Conservation (phyloP, 1,139 yeast species). For the Protomyces gravidus region DNA sequence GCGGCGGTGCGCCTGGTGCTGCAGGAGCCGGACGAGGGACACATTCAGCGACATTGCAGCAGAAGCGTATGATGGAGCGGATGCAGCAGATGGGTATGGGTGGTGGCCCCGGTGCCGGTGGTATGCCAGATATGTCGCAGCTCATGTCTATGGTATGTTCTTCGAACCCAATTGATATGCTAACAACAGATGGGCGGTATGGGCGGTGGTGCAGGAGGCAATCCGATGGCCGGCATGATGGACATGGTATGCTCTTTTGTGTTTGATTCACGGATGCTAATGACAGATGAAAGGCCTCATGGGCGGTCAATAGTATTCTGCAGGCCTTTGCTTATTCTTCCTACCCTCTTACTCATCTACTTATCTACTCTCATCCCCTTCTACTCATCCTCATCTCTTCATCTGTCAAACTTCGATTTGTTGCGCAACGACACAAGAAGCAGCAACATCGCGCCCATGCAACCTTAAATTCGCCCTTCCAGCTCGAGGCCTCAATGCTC, state of each 20-base stretch:
- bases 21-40: slow-evolving; percentile 41
- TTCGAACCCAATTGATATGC: not conserved
- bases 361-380: not conserved
- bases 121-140: slow-evolving; percentile 28
- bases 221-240: slow-evolving; percentile 1
- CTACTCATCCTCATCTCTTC: no score
- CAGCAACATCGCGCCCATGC: not conserved
- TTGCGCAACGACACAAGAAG: not conserved
- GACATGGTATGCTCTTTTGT: not conserved
- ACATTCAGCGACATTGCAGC: slow-evolving; percentile 25
- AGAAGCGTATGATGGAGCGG: slow-evolving; percentile 23
- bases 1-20: slow-evolving; percentile 37
- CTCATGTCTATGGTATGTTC: slow-evolving; percentile 24
- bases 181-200: not conserved
- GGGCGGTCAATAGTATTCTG: not conserved
- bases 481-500: slow-evolving; percentile 5
- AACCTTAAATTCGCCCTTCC: not conserved
- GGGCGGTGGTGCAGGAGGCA: slow-evolving; percentile 1
- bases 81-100: slow-evolving; percentile 28
- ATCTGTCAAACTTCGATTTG: not conserved
- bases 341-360: not conserved
- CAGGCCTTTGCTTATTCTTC: not conserved
- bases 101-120: slow-evolving; percentile 17
- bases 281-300: slow-evolving; percentile 1
- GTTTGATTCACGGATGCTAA: not conserved